Conservation (phyloP, 1,284 basidiomycete species). For the Apiotrichum domesticum region DNA sequence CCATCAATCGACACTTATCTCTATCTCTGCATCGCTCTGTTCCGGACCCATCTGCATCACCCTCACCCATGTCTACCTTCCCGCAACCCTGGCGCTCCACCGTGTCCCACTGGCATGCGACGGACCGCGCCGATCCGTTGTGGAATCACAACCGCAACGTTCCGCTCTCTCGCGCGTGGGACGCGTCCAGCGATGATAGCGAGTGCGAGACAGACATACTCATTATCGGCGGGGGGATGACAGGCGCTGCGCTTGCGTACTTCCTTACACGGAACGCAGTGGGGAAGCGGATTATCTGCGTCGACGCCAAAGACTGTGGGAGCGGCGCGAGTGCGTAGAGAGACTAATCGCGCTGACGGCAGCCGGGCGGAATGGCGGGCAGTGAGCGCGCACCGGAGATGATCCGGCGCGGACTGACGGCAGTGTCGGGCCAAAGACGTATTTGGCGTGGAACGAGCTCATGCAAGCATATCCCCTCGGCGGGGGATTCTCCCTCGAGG, state of each 20-base stretch:
- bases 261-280: conserved; percentile 25
- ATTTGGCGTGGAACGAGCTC: conserved; percentile 12
- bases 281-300: conserved; percentile 24
- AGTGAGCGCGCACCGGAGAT: conserved; percentile 4
- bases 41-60: neutral
- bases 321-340: conserved; percentile 36
- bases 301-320: conserved; percentile 39
- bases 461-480: conserved; percentile 16
- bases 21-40: too few species aligned
- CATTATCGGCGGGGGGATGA: conserved; percentile 29
- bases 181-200: neutral
- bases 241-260: conserved; percentile 28
- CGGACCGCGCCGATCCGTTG: conserved; percentile 22
- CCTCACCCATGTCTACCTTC: conserved; percentile 18
- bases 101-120: conserved; percentile 28
- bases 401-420: neutral
- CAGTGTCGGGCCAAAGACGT: conserved; percentile 22
- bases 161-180: conserved; percentile 1
- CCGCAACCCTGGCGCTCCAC: conserved; percentile 24
- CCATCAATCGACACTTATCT: too few species aligned
- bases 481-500: conserved; percentile 6
- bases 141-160: conserved; percentile 15
- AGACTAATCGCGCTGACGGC: neutral
- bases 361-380: conserved; percentile 42
- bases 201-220: conserved; percentile 17